These are phyloP conservation scores for Pinus taeda DNA, from an alignment of 75 land plant species.

Conservation along the genomic window DNA sequence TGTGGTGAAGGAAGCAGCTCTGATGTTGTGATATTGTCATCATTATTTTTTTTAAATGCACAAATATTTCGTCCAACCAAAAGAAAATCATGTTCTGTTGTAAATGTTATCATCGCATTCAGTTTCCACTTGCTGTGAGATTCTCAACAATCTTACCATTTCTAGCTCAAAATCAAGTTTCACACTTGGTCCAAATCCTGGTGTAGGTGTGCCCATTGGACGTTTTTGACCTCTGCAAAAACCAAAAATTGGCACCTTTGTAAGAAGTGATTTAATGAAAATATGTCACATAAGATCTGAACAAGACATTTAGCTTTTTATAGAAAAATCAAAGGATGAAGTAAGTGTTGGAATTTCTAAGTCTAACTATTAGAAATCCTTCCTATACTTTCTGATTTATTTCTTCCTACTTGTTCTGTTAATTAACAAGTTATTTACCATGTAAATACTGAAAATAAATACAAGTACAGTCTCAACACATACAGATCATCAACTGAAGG, in stretches of 20 bases:
- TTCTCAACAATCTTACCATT: slow-evolving; percentile 59
- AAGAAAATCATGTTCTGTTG: not conserved
- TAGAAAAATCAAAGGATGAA: not conserved
- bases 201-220: slow-evolving; percentile 60
- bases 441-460: no score
- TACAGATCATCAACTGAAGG: no score
- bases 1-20: not conserved
- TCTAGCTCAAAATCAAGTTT: slow-evolving; percentile 97
- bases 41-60: not conserved
- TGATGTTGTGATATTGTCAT: not conserved
- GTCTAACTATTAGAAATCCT: no score
- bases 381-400: no score
- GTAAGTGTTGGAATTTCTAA: not conserved
- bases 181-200: slow-evolving; percentile 77
- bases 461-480: no score
- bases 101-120: not conserved
- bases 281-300: not conserved
- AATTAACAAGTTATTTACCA: no score
- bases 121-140: not conserved
- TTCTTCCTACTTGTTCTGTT: no score
- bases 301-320: not conserved
- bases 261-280: not conserved
- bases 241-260: not conserved
- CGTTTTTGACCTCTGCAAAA: slow-evolving; percentile 75
- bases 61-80: not conserved